Evolutionary conservation across 169 alveolate genomes (phyloP), one percentile per base, ranked within the genome.

Genomic region (Eimeria praecox): DNA sequence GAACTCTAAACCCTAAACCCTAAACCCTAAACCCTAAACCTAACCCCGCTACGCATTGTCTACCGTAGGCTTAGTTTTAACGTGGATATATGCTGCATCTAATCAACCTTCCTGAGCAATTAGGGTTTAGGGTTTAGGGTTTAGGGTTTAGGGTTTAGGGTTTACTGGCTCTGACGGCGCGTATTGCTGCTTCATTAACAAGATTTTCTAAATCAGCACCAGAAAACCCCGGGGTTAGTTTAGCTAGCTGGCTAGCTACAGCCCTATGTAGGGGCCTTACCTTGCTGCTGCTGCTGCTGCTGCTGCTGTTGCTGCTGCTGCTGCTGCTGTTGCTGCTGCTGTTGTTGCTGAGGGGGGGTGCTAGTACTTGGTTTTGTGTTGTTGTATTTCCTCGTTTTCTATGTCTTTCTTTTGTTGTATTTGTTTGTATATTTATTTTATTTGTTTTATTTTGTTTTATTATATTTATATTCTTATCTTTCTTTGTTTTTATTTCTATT

Each of bases 121-220:
- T 64, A n/a, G 75, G 75, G 75, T 64, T 64, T 18, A 64, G 75
- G 75, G 75, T 24, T n/a, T 64, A 64, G 75, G 85, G 85, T 33
- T 73, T n/a, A 73, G 85, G 85, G 85, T 73, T 73, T 73, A 73
- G 85, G 85, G 85, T 73, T 73, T 73, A 38, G 54, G 85, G 85
- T 38, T 73, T 97, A 80, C 98, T 97, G 73, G 97, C 92, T 56
- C 98, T 73, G 18, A 97, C 98, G 35, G 98, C 98, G n/a, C 92
- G 97, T 62, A 98, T 96, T 16, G 99, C 98, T 16, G 99, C 99
- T 88, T 98, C 99, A 95, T 98, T 98, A 69, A 98, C 98, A 42
- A 98, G 95, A 92, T 98, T 98, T 88, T 97, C 98, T 75, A 98
- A 93, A 71, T 98, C 99, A 9, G 99, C 99, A 1, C 99, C 99